phyloP scores from a whole-genome alignment of 2,329 filamentous ascomycete genomes.

The Esteya vermicola region DNA sequence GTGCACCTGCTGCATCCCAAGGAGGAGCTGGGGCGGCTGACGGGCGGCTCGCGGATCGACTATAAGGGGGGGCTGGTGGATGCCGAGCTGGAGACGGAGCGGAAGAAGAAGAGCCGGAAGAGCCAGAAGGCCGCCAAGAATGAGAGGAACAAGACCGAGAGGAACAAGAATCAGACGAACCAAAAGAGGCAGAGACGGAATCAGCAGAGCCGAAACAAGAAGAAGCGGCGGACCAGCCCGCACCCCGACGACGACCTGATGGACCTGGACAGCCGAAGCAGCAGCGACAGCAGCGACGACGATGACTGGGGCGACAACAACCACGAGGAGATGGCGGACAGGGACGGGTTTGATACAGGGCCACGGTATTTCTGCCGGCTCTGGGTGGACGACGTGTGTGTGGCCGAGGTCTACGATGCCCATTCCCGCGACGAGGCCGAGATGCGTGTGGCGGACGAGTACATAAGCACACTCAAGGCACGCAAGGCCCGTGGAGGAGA shows the following conservation, averaged over 20 bases:
- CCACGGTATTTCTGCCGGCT: slow-evolving; percentile 29
- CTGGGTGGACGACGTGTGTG: slow-evolving; percentile 28
- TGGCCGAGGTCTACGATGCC: slow-evolving; percentile 31
- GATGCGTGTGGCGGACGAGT: slow-evolving; percentile 40
- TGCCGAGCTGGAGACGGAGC: slow-evolving; percentile 4
- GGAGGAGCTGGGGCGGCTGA: slow-evolving; percentile 49
- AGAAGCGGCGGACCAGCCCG: too few relatives aligned
- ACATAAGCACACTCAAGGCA: too few relatives aligned
- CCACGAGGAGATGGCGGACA: not conserved
- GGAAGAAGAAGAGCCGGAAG: slow-evolving; percentile 10
- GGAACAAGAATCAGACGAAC: too few relatives aligned
- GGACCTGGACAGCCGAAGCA: too few relatives aligned
- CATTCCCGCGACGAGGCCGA: slow-evolving; percentile 36
- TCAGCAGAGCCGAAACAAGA: too few relatives aligned
- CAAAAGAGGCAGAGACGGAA: too few relatives aligned
- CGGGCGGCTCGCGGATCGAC: slow-evolving; percentile 32
- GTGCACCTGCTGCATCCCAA: slow-evolving; percentile 52
- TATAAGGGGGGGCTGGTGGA: slow-evolving; percentile 28
- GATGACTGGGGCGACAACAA: too few relatives aligned
- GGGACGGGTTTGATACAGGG: not conserved
- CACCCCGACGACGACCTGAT: too few relatives aligned
- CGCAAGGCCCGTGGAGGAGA: slow-evolving; percentile 28
- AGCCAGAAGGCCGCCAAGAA: slow-evolving; percentile 3
- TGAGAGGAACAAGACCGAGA: slow-evolving; percentile 4
- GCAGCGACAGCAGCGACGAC: too few relatives aligned